phyloP scores from a whole-genome alignment of 148 eudicot species.

The Camellia lanceoleosa region DNA sequence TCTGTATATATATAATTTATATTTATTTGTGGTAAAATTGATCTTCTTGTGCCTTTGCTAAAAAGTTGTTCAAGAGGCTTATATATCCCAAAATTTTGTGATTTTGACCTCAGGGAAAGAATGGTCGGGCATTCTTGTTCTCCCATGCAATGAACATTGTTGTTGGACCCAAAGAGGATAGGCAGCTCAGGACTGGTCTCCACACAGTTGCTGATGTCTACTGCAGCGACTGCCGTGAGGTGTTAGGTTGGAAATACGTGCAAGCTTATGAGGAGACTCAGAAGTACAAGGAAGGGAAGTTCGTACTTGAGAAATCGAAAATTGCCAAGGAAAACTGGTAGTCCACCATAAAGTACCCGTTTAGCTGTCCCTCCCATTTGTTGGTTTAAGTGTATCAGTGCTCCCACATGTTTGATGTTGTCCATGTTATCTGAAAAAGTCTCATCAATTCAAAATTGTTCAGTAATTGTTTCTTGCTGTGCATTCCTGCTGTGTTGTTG shows the following conservation, averaged over 20 bases:
- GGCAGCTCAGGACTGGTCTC: constrained; percentile 78
- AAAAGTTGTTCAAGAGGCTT: background rate
- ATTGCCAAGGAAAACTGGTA: constrained; percentile 71
- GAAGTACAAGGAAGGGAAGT: constrained; percentile 87
- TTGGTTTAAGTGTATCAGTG: background rate
- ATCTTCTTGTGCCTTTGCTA: background rate
- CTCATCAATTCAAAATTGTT: constrained; percentile 13
- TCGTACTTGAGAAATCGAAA: constrained; percentile 68
- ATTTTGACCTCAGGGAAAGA: constrained; percentile 48
- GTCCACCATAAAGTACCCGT: constrained; percentile 5
- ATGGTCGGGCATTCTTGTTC: constrained; percentile 73
- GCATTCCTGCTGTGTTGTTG: constrained; percentile 4
- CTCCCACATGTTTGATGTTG: background rate
- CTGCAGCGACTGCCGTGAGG: constrained; percentile 66
- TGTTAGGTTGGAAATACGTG: constrained; percentile 80
- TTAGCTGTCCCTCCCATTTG: background rate
- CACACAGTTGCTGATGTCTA: constrained; percentile 79
- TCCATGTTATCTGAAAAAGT: background rate
- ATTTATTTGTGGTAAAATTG: background rate
- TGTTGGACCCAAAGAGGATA: constrained; percentile 71
- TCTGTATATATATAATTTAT: background rate
- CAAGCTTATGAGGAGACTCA: constrained; percentile 74
- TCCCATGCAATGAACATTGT: constrained; percentile 76
- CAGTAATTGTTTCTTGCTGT: constrained; percentile 21
- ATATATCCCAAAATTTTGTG: background rate